Evolutionary conservation across 208 protist species (phyloP), one percentile per base, ranked within the genome.

Genomic region (Leishmania aethiopica): DNA sequence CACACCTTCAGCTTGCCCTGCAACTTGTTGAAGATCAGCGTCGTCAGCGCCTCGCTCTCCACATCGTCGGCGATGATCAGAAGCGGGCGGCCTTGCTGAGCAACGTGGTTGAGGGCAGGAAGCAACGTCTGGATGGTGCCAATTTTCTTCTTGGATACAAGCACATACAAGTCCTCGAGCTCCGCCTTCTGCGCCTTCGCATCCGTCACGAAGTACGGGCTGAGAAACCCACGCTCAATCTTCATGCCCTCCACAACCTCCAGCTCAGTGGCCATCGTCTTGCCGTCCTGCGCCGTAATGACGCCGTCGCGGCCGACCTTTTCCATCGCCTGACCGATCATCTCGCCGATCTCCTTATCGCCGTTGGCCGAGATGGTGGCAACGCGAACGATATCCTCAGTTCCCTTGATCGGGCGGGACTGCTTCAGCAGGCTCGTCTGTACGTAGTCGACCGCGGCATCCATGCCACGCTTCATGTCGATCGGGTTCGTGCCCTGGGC

Each of bases 351-450:
- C 79, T 98, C 98, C 28, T 80, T 86, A 90, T 99, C 99, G 70
- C 99, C 99, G 93, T 99, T 99, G 77, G 99, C 99, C 60, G 99
- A 99, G 87, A 99, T 99, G 76, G 99, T 99, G 60, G 99, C 99
- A 57, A 99, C 98, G 80, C 98, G 97, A 62, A 90, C 90, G 77
- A 99, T 99, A 83, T 99, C 98, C 84, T 99, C 98, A n/a, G 88
- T 93, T 79, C 97, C 97, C 53, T 96, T 95, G 66, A 99, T 97
- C 49, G 91, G 89, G 89, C 99, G 98, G 83, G 95, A 95, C 80
- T 98, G 85, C 59, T 85, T 80, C 76, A 96, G 93, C 8, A 99
- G 87, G 83, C 96, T 90, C 57, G 92, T 83, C 47, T 98, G 84
- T 59, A 99, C 91, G 49, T 81, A 75, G 42, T 98, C 93, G 7